Evolutionary conservation across 768 basidiomycete species (phyloP), one percentile per base, ranked within the genome.

Genomic region (Trametopsis cervina): DNA sequence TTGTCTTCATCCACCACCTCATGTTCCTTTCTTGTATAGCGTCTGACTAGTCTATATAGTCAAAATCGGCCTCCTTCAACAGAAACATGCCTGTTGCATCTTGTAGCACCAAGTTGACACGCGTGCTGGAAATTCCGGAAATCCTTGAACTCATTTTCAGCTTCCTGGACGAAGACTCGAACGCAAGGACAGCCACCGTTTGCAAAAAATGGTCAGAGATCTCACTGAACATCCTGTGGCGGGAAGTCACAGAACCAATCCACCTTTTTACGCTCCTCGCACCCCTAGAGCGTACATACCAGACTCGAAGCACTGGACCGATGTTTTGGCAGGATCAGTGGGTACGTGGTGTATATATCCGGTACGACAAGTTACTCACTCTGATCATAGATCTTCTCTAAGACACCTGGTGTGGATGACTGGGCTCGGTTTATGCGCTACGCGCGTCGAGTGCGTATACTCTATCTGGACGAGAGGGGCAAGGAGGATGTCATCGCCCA

Each of bases 191-290:
- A 43, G 80, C 76, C 2, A 62, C 65, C 24, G 78, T 83, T 13
- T 83, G 76, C 67, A 80, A 71, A 54, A 55, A 50, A 40, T 85
- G 83, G 83, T 77, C 75, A 1, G 71, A 76, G 10, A 61, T 77
- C 21, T 77, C 80, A 1, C 60, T 83, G 47, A 75, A 81, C 56
- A 56, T 65, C n/a, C 58, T 83, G 0, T 85, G 83, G 83, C 68
- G 63, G 44, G 71, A 79, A 1, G 71, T 82, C 5, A 61, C 68
- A 43, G 68, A 75, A 50, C 59, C 78, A 1, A 44, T 62, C 24
- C 65, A 63, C 9, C 65, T 84, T 6, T 75, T 83, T 52, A 54
- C 60, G 11, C 48, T 80, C 3, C 68, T 84, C 9, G 71, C 71
- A 10, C 77, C 80, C 0, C 63, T 33, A 80, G 46, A 51, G 57